Conservation (phyloP, 805 yeast species). For the Torulaspora gathmanii region DNA sequence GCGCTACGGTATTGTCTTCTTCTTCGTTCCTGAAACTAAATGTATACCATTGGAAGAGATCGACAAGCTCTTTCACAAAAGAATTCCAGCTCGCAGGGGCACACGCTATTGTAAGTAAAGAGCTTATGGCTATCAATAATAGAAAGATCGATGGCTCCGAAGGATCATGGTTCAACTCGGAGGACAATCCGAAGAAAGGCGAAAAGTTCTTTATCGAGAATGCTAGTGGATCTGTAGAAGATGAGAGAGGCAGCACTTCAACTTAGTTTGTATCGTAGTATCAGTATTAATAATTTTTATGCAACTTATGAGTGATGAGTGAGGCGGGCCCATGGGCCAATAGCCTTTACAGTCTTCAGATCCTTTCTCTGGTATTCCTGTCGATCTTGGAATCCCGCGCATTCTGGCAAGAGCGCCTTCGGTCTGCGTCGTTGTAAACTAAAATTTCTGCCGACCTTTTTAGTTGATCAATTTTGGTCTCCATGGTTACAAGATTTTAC, state of each 20-base stretch:
- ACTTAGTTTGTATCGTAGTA: too few relatives aligned
- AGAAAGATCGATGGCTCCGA: slow-evolving; percentile 4
- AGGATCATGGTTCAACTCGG: background rate
- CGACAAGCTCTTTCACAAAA: slow-evolving; percentile 50
- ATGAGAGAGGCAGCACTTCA: background rate
- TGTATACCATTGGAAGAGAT: slow-evolving; percentile 77
- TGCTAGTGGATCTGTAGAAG: slow-evolving; percentile 2
- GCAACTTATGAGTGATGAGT: too few relatives aligned
- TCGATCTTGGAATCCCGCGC: too few relatives aligned
- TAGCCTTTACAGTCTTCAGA: too few relatives aligned
- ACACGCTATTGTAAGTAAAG: slow-evolving; percentile 13
- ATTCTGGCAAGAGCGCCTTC: too few relatives aligned
- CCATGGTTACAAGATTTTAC: too few relatives aligned
- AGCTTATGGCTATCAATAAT: slow-evolving; percentile 13
- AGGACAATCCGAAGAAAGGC: slow-evolving; percentile 1
- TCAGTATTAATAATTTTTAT: too few relatives aligned
- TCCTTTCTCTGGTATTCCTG: too few relatives aligned
- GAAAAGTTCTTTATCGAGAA: slow-evolving; percentile 7
- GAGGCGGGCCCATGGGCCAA: too few relatives aligned
- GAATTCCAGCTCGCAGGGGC: slow-evolving; percentile 34
- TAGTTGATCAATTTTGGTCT: too few relatives aligned
- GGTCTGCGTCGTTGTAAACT: too few relatives aligned
- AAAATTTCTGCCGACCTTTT: too few relatives aligned
- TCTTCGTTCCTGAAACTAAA: slow-evolving; percentile 68
- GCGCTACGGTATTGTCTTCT: slow-evolving; percentile 50